Percentiles rank a stretch among this genome's conserved stretches.
Evolutionary conservation across 2,329 filamentous ascomycete species (phyloP).

Genomic region (Macrophomina tecta): DNA sequence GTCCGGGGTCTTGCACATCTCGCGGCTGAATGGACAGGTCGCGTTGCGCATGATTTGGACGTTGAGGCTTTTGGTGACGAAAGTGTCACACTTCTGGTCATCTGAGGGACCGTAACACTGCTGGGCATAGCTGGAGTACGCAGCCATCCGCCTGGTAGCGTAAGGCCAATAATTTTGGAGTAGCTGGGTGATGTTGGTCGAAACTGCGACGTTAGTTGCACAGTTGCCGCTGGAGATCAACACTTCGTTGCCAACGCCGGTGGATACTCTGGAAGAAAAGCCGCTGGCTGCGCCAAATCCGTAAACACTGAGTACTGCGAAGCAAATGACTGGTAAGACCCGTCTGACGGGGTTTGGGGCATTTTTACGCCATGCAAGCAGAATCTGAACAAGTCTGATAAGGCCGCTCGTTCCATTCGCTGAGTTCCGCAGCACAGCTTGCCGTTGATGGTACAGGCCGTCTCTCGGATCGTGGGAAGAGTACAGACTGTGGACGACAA

Average conservation of each 20-base stretch:
- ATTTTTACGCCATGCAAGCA: constrained; percentile 31
- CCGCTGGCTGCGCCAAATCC: constrained; percentile 39
- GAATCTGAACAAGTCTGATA: constrained; percentile 18
- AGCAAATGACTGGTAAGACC: constrained; percentile 34
- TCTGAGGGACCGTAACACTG: constrained; percentile 26
- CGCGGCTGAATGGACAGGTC: constrained; percentile 33
- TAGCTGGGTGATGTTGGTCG: background rate
- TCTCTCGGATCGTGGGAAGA: constrained; percentile 34
- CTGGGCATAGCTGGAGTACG: constrained; percentile 13
- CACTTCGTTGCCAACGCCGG: constrained; percentile 39
- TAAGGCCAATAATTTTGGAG: constrained; percentile 7
- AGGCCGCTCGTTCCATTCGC: constrained; percentile 33
- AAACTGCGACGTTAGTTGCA: constrained; percentile 23
- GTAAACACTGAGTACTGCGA: constrained; percentile 34
- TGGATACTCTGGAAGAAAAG: constrained; percentile 43
- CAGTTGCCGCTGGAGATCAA: constrained; percentile 40
- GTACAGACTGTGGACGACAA: constrained; percentile 36
- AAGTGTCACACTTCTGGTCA: constrained; percentile 25
- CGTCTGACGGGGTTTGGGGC: constrained; percentile 11
- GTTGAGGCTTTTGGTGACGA: background rate
- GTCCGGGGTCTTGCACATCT: constrained; percentile 32
- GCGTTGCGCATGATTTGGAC: constrained; percentile 15
- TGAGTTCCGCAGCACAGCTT: constrained; percentile 43
- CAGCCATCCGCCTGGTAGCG: constrained; percentile 16
- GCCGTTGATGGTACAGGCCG: constrained; percentile 40